A percentile compares a stretch with the other conserved stretches of the same genome.
phyloP scores from a whole-genome alignment of 257 asterid genomes.

The Henckelia pumila region DNA sequence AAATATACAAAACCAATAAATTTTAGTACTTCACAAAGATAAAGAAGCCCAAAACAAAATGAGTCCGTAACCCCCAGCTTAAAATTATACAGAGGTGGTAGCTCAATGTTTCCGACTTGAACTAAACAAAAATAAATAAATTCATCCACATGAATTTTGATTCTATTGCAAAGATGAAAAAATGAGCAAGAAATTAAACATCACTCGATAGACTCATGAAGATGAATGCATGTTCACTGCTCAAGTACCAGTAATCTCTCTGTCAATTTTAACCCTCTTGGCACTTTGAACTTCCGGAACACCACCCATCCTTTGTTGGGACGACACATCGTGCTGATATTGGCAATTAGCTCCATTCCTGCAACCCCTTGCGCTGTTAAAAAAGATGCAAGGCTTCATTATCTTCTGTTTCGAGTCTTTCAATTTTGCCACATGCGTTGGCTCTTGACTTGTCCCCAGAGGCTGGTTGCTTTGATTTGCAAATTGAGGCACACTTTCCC shows the following conservation, averaged over 20 bases:
- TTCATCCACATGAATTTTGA: constrained; percentile 12
- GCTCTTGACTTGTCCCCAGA: constrained; percentile 28
- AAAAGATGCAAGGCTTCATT: constrained; percentile 52
- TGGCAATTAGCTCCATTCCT: constrained; percentile 52
- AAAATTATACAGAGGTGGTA: not conserved
- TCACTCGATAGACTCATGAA: constrained; percentile 28
- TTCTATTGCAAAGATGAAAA: constrained; percentile 5
- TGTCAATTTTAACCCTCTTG: constrained; percentile 61
- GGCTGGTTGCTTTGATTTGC: constrained; percentile 34
- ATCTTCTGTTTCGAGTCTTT: constrained; percentile 43
- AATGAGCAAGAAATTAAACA: not conserved
- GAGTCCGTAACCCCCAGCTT: not conserved
- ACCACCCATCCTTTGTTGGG: constrained; percentile 34
- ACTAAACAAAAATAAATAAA: not conserved
- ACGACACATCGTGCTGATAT: constrained; percentile 37
- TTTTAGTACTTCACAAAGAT: not conserved
- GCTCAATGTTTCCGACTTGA: not conserved
- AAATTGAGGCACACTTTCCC: constrained; percentile 42
- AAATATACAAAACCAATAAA: not conserved
- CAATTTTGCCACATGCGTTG: constrained; percentile 21
- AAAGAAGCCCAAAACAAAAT: not conserved
- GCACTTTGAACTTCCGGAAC: constrained; percentile 43
- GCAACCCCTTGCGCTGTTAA: constrained; percentile 53
- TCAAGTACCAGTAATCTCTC: constrained; percentile 49
- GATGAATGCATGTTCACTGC: constrained; percentile 1